Evolutionary conservation across 768 basidiomycete species (phyloP).

Genomic region (Sistotremastrum suecicum): DNA sequence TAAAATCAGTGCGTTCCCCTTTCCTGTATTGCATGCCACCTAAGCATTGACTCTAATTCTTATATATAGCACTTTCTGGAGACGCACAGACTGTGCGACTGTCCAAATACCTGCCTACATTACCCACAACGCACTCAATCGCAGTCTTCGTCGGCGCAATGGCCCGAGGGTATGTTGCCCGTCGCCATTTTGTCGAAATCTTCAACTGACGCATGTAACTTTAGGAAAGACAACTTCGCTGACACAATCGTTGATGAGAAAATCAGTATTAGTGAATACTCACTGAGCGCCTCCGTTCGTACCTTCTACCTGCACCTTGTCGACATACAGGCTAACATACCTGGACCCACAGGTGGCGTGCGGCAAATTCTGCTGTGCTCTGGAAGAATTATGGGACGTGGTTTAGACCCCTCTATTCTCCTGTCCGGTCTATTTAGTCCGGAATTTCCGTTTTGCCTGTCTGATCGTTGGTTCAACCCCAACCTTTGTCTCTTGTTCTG

Average conservation of each 20-base stretch:
- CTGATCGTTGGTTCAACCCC: too few relatives aligned
- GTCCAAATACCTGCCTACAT: constrained; percentile 68
- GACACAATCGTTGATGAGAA: constrained; percentile 92
- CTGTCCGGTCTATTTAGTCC: too few relatives aligned
- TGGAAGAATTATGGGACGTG: constrained; percentile 94
- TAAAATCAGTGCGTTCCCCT: constrained; percentile 67
- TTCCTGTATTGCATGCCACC: not conserved
- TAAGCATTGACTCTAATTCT: not conserved
- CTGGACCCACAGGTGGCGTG: not conserved
- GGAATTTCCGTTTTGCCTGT: too few relatives aligned
- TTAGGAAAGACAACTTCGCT: constrained; percentile 80
- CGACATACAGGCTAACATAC: constrained; percentile 3
- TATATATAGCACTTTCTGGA: constrained; percentile 65
- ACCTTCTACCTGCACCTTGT: not conserved
- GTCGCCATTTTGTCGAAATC: not conserved
- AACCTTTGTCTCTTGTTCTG: too few relatives aligned
- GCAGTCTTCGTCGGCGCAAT: constrained; percentile 98
- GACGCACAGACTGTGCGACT: constrained; percentile 75
- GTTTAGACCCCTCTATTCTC: constrained; percentile 28
- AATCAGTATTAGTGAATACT: constrained; percentile 90
- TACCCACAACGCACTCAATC: constrained; percentile 79
- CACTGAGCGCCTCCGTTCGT: constrained; percentile 49
- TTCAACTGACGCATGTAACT: too few relatives aligned
- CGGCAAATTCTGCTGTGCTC: constrained; percentile 68
- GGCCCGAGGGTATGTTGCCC: constrained; percentile 59